Percentiles rank a stretch among this genome's conserved stretches.
Evolutionary conservation across 2,329 filamentous ascomycete genomes (phyloP).

Genomic region (Ascochyta koolunga): DNA sequence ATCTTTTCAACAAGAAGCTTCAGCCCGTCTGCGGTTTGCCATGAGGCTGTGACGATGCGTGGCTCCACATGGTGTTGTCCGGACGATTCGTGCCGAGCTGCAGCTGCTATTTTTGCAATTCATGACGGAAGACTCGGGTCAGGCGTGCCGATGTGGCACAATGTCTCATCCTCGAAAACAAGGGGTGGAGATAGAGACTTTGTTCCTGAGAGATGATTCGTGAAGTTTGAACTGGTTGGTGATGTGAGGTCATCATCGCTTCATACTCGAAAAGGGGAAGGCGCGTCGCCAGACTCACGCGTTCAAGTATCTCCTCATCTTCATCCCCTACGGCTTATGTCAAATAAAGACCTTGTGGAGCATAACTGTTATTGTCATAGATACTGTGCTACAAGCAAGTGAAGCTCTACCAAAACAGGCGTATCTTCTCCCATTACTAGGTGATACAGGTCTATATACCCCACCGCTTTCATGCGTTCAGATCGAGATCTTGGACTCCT

Average conservation of each 20-base stretch:
- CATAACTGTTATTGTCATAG: too few relatives aligned
- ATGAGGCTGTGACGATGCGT: slow-evolving; percentile 14
- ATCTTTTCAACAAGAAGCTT: slow-evolving; percentile 1
- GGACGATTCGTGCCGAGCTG: slow-evolving; percentile 7
- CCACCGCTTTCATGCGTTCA: too few relatives aligned
- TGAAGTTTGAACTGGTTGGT: neutral
- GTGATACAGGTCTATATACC: too few relatives aligned
- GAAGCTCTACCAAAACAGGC: too few relatives aligned
- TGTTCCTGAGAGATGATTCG: neutral
- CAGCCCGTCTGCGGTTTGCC: slow-evolving; percentile 2
- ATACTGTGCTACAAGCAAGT: too few relatives aligned
- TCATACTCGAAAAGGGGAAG: slow-evolving; percentile 1
- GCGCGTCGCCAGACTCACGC: neutral
- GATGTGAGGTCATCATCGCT: slow-evolving; percentile 6
- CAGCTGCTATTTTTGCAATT: slow-evolving; percentile 10
- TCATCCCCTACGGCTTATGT: too few relatives aligned
- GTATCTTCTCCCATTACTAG: too few relatives aligned
- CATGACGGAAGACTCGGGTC: slow-evolving; percentile 11
- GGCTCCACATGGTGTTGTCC: slow-evolving; percentile 15
- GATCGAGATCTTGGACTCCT: too few relatives aligned
- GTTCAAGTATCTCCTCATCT: too few relatives aligned
- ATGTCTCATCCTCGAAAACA: slow-evolving; percentile 1
- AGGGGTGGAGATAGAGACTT: neutral
- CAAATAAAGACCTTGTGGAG: too few relatives aligned
- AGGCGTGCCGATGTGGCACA: slow-evolving; percentile 13